Conservation (phyloP, 768 basidiomycete genomes). For the Agrocybe praecox region DNA sequence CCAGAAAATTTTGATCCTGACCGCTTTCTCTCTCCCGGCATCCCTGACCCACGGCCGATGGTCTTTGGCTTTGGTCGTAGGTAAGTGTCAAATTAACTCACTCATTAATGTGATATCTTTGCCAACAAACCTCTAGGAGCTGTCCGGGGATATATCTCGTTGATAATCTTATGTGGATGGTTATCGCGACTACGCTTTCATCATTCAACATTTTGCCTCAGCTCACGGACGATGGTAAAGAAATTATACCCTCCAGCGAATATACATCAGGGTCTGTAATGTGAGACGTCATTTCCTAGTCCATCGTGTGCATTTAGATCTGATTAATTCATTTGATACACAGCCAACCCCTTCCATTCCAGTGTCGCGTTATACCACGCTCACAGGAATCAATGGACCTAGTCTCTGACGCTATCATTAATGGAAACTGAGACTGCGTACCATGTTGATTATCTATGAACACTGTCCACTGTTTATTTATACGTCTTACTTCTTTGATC, state of each 20-base stretch:
- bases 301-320: too few species aligned
- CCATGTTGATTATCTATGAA: too few species aligned
- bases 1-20: background rate
- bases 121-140: background rate
- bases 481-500: too few species aligned
- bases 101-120: background rate
- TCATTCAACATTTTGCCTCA: background rate
- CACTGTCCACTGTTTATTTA: too few species aligned
- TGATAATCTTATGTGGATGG: too few species aligned
- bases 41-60: background rate
- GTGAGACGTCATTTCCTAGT: too few species aligned
- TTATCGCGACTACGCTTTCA: background rate
- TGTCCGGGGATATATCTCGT: constrained; percentile 5
- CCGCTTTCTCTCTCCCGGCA: background rate
- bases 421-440: too few species aligned
- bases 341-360: too few species aligned
- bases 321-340: too few species aligned
- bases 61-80: constrained; percentile 2
- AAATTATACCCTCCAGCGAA: background rate
- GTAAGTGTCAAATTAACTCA: background rate
- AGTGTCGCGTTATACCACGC: too few species aligned
- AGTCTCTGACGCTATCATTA: too few species aligned
- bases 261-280: background rate
- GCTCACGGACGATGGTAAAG: background rate
- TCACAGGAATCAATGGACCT: too few species aligned